Percentiles rank a stretch among this genome's conserved stretches.
These are phyloP conservation scores for Mallotus nudiflorus DNA, from an alignment of 345 rosid genomes.

Conservation along the genomic window DNA sequence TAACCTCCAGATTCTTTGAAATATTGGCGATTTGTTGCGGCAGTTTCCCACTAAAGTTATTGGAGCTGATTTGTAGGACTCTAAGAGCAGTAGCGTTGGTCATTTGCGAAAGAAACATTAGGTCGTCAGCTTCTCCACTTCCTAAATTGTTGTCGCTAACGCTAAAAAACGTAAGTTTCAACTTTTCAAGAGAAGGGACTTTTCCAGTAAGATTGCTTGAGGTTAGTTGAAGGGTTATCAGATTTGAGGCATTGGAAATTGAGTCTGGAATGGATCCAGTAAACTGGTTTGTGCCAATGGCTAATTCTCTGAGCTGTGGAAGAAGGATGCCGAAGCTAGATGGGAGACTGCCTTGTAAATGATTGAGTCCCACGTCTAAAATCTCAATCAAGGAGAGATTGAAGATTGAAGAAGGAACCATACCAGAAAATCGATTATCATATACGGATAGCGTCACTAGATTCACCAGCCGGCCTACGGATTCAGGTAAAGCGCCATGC, in stretches of 20 bases:
- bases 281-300: background rate
- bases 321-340: conserved; percentile 12
- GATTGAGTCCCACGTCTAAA: background rate
- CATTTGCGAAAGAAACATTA: conserved; percentile 1
- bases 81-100: background rate
- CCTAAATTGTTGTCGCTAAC: background rate
- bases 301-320: background rate
- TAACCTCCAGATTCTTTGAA: background rate
- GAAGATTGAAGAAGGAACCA: conserved; percentile 18
- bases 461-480: conserved; percentile 6
- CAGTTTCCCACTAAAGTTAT: conserved; percentile 7
- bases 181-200: conserved; percentile 2
- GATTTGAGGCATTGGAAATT: conserved; percentile 13
- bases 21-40: background rate
- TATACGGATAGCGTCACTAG: background rate
- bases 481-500: conserved; percentile 20
- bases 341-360: conserved; percentile 15
- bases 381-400: conserved; percentile 13
- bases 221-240: background rate
- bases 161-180: background rate
- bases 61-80: background rate
- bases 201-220: conserved; percentile 3
- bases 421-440: conserved; percentile 12
- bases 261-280: conserved; percentile 13
- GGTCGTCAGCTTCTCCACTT: conserved; percentile 11